Percentiles rank a stretch among this genome's conserved stretches.
Evolutionary conservation across 805 yeast species (phyloP).

Genomic region (Saccharomyces kudriavzevii): DNA sequence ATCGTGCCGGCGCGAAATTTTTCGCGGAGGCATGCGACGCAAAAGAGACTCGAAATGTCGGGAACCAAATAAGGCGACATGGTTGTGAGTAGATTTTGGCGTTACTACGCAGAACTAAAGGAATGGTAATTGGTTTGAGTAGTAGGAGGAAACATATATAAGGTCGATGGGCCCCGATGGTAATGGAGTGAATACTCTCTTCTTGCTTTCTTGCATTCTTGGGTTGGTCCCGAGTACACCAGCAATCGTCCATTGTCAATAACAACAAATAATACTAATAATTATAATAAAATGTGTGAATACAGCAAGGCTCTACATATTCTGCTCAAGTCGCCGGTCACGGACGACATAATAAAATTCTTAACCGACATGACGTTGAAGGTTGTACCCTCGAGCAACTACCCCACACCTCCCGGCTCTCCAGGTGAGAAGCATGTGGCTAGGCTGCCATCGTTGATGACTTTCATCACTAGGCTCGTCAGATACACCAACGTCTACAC

Average conservation of each 20-base stretch:
- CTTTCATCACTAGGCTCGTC: conserved; percentile 63
- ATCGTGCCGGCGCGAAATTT: neutral
- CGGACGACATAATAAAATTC: conserved; percentile 67
- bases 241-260: neutral
- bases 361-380: conserved; percentile 58
- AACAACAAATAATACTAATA: neutral
- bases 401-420: conserved; percentile 32
- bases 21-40: neutral
- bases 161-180: neutral
- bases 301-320: conserved; percentile 49
- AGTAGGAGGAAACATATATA: neutral
- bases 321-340: conserved; percentile 56
- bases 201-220: neutral
- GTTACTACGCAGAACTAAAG: neutral
- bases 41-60: neutral
- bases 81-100: neutral
- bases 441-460: conserved; percentile 55
- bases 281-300: conserved; percentile 13
- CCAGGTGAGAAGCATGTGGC: conserved; percentile 13
- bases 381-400: conserved; percentile 45
- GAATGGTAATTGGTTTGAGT: neutral
- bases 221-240: neutral
- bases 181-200: neutral
- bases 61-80: neutral
- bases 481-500: conserved; percentile 74